phyloP scores from a whole-genome alignment of 2,329 filamentous ascomycete genomes.

The Colletotrichum cordylinicola region DNA sequence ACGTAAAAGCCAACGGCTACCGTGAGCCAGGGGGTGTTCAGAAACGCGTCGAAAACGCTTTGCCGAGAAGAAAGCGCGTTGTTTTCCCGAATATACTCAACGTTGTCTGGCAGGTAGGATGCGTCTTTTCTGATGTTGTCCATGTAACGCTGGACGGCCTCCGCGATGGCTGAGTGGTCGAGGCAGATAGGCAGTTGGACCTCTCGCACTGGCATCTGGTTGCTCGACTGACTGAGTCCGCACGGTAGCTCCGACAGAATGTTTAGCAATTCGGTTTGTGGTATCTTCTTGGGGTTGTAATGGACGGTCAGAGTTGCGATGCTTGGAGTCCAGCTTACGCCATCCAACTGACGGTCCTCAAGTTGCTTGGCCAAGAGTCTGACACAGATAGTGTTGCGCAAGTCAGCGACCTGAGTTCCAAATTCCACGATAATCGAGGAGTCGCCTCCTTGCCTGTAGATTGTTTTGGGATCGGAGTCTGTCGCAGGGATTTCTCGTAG shows the following conservation, averaged over 20 bases:
- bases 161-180: conserved; percentile 36
- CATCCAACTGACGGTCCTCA: neutral
- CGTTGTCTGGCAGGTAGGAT: conserved; percentile 64
- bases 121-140: conserved; percentile 63
- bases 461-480: neutral
- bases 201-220: conserved; percentile 17
- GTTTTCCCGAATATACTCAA: conserved; percentile 51
- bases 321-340: neutral
- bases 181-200: conserved; percentile 35
- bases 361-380: neutral
- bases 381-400: neutral
- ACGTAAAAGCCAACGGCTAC: conserved; percentile 37
- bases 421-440: neutral
- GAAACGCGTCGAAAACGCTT: conserved; percentile 35
- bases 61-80: conserved; percentile 38
- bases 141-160: conserved; percentile 62
- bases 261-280: neutral
- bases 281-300: neutral
- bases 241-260: neutral
- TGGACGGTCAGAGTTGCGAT: neutral
- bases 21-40: conserved; percentile 36
- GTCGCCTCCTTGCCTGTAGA: neutral
- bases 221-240: neutral
- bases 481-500: neutral
- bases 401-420: neutral